Conservation (phyloP, 2,329 filamentous ascomycete genomes). For the Fonsecaea nubica region DNA sequence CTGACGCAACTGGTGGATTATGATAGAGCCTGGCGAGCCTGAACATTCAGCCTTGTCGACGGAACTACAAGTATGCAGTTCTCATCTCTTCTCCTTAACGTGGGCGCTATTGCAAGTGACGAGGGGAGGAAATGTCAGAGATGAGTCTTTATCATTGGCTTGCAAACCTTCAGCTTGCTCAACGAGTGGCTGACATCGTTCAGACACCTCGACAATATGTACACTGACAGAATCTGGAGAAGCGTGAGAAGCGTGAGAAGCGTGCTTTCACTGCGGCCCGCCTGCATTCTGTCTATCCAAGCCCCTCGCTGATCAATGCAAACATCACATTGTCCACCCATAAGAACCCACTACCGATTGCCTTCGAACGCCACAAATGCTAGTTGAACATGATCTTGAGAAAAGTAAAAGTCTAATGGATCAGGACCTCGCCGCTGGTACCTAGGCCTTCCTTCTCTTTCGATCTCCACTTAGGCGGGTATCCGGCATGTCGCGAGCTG, state of each 20-base stretch:
- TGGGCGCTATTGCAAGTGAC: neutral
- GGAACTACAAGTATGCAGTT: neutral
- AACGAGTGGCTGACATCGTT: slow-evolving; percentile 17
- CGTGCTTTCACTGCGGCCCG: slow-evolving; percentile 6
- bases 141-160: slow-evolving; percentile 33
- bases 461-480: slow-evolving; percentile 28
- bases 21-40: slow-evolving; percentile 7
- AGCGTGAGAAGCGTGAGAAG: neutral
- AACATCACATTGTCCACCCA: slow-evolving; percentile 10
- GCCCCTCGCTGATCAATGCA: slow-evolving; percentile 11
- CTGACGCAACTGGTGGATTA: slow-evolving; percentile 28
- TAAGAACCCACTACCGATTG: slow-evolving; percentile 2
- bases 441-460: slow-evolving; percentile 30
- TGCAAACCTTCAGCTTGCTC: slow-evolving; percentile 21
- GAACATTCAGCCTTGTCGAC: slow-evolving; percentile 21
- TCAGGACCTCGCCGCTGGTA: neutral
- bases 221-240: slow-evolving; percentile 13
- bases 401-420: slow-evolving; percentile 24
- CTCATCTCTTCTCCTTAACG: neutral
- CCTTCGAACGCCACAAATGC: slow-evolving; percentile 20
- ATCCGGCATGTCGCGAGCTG: slow-evolving; percentile 37
- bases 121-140: slow-evolving; percentile 12
- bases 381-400: slow-evolving; percentile 12
- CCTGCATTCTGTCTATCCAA: slow-evolving; percentile 29
- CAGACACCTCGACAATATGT: slow-evolving; percentile 22